These are phyloP conservation scores for Solanum clarkiae DNA, from an alignment of 257 asterid species.

Conservation along the genomic window DNA sequence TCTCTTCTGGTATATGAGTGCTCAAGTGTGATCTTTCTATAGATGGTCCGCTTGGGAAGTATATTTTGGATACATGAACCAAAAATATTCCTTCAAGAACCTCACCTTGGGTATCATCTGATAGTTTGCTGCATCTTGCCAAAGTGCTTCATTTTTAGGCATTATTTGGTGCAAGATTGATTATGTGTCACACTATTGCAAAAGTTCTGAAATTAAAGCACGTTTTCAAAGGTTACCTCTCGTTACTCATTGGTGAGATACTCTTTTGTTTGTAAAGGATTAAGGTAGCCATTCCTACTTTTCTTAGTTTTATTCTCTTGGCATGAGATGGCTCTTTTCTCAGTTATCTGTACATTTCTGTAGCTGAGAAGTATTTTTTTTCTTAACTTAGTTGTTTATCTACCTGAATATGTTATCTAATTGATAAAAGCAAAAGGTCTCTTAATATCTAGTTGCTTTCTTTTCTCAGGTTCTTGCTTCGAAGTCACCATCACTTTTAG, in stretches of 20 bases:
- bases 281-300: background rate
- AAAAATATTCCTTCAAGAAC: background rate
- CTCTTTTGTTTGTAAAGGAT: background rate
- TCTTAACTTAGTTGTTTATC: background rate
- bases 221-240: background rate
- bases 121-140: background rate
- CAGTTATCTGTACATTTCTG: background rate
- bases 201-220: background rate
- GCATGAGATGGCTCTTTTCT: background rate
- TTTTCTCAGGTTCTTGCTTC: conserved; percentile 68
- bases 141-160: background rate
- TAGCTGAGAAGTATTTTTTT: background rate
- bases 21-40: background rate
- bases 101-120: background rate
- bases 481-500: conserved; percentile 56
- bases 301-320: background rate
- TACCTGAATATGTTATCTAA: background rate
- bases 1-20: background rate
- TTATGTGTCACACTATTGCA: background rate
- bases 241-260: background rate
- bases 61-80: background rate
- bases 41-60: background rate
- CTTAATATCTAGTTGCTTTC: background rate
- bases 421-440: background rate
- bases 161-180: background rate